These are phyloP conservation scores for Pulveroboletus sp. DNA, from an alignment of 768 basidiomycete species.

Conservation along the genomic window DNA sequence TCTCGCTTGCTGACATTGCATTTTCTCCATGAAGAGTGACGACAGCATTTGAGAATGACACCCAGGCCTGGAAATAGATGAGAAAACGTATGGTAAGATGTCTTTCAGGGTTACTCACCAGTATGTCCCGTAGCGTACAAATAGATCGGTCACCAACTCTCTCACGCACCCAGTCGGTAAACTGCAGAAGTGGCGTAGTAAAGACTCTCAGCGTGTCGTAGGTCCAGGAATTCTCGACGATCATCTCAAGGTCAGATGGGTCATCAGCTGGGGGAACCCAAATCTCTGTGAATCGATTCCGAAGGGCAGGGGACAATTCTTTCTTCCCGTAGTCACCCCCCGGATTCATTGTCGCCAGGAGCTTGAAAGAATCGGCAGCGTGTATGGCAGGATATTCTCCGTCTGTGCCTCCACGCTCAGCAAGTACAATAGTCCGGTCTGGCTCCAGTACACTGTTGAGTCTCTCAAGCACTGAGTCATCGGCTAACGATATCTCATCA, in stretches of 20 bases:
- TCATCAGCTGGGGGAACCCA: constrained; percentile 90
- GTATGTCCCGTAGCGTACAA: constrained; percentile 78
- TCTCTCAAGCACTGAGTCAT: constrained; percentile 96
- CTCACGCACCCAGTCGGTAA: constrained; percentile 72
- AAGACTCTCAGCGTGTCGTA: constrained; percentile 46
- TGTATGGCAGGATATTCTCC: constrained; percentile 60
- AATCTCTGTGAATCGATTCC: constrained; percentile 98
- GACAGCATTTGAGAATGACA: constrained; percentile 74
- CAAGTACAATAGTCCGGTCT: constrained; percentile 79
- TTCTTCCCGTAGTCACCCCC: constrained; percentile 99
- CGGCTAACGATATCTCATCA: constrained; percentile 95
- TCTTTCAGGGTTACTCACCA: constrained; percentile 47
- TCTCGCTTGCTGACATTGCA: constrained; percentile 40
- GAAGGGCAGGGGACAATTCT: constrained; percentile 91
- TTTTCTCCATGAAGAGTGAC: constrained; percentile 30
- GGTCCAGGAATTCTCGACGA: constrained; percentile 69
- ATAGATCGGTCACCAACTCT: constrained; percentile 59
- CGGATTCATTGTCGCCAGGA: constrained; percentile 98
- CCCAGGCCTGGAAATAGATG: constrained; percentile 68
- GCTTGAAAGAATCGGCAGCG: constrained; percentile 71
- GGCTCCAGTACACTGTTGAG: constrained; percentile 97
- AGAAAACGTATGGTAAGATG: background rate
- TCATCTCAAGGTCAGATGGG: constrained; percentile 68
- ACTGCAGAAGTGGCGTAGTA: constrained; percentile 65
- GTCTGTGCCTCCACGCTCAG: constrained; percentile 82